Evolutionary conservation across 2,329 filamentous ascomycete species (phyloP).

Genomic region (Orbilia oligospora): DNA sequence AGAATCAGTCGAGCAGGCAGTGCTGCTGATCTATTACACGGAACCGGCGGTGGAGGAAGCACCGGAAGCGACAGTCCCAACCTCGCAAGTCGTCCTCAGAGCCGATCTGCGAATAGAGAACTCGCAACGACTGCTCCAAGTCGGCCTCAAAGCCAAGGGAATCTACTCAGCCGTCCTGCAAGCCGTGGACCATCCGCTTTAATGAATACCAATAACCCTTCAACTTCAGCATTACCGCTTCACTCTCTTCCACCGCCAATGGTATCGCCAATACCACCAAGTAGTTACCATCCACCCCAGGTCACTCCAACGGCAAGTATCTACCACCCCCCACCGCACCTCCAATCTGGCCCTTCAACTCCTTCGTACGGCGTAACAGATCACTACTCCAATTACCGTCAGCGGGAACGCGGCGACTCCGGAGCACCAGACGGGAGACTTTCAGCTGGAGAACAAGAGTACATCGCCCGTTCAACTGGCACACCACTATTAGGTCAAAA

Average conservation of each 20-base stretch:
- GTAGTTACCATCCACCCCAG: conserved; percentile 25
- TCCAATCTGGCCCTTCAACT: conserved; percentile 48
- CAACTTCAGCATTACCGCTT: conserved; percentile 22
- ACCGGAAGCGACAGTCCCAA: conserved; percentile 7
- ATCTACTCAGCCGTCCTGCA: conserved; percentile 31
- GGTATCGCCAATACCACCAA: conserved; percentile 18
- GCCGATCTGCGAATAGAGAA: conserved; percentile 24
- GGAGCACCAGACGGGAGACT: conserved; percentile 70
- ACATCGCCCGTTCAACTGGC: conserved; percentile 85
- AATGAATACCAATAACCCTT: conserved; percentile 7
- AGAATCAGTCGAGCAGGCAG: conserved; percentile 11
- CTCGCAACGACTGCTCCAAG: conserved; percentile 13
- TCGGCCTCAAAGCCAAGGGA: conserved; percentile 24
- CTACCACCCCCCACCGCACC: conserved; percentile 30
- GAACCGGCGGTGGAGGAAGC: conserved; percentile 1
- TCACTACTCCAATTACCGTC: conserved; percentile 67
- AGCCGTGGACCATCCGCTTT: conserved; percentile 19
- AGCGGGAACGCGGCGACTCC: conserved; percentile 64
- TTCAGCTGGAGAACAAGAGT: conserved; percentile 89
- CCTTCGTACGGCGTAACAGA: conserved; percentile 40
- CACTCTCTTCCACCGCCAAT: conserved; percentile 45
- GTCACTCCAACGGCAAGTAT: conserved; percentile 16
- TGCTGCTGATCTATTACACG: conserved; percentile 25
- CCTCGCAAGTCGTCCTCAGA: conserved; percentile 20
- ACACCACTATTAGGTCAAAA: conserved; percentile 75